phyloP scores from a whole-genome alignment of 345 rosid species.

The Eucalyptus marginata region DNA sequence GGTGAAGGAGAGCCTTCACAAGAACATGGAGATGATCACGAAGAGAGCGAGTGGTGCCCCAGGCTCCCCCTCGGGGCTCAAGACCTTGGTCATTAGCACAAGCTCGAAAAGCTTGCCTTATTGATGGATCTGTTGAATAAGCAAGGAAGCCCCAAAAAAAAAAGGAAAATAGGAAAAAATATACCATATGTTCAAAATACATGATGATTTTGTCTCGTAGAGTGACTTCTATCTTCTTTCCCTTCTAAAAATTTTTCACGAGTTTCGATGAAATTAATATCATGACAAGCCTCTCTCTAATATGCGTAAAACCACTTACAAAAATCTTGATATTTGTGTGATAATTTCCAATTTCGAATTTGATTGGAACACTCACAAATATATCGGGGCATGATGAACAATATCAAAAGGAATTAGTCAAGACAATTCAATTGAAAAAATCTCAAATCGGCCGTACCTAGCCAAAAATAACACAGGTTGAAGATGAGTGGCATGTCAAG shows the following conservation, averaged over 20 bases:
- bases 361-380: not conserved
- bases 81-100: slow-evolving; percentile 62
- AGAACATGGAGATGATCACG: slow-evolving; percentile 86
- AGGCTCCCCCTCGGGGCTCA: slow-evolving; percentile 9
- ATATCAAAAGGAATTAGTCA: not conserved
- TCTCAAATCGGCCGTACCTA: accelerated
- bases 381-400: accelerated
- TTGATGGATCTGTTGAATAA: not conserved
- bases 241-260: accelerated
- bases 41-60: slow-evolving; percentile 39
- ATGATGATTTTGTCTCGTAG: not conserved
- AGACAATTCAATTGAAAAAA: not conserved
- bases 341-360: not conserved
- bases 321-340: not conserved
- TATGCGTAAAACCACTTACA: not conserved
- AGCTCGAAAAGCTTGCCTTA: slow-evolving; percentile 93
- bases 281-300: not conserved
- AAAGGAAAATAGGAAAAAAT: not conserved
- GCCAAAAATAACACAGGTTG: not conserved
- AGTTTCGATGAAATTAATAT: not conserved
- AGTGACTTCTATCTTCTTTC: not conserved
- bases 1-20: slow-evolving; percentile 76
- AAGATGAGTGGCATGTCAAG: accelerated
- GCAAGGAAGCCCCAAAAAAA: not conserved
- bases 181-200: not conserved